Percentiles rank a stretch among this genome's conserved stretches.
Conservation (phyloP, 164 flowering plant species). For the Magnolia sinica region DNA sequence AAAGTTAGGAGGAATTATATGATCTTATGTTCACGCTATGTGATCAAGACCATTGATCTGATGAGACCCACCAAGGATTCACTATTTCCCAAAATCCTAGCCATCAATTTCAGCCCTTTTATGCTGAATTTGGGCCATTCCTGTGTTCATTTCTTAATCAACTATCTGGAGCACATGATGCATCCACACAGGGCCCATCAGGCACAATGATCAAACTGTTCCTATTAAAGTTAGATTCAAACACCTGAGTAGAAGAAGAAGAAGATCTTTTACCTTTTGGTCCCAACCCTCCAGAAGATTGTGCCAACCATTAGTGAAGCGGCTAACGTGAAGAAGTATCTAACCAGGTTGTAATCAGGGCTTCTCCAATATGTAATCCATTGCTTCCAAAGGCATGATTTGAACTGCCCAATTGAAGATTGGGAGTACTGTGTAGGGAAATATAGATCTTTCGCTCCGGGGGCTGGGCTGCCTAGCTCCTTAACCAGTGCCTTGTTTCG, state of each 20-base stretch:
- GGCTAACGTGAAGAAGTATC: slow-evolving; percentile 66
- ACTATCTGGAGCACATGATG: background rate
- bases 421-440: slow-evolving; percentile 70
- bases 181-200: background rate
- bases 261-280: slow-evolving; percentile 36
- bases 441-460: slow-evolving; percentile 70
- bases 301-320: slow-evolving; percentile 74
- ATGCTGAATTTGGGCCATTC: background rate
- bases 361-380: slow-evolving; percentile 98
- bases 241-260: background rate
- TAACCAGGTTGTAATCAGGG: slow-evolving; percentile 83
- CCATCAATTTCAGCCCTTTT: background rate
- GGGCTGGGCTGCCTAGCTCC: slow-evolving; percentile 66
- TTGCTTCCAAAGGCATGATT: slow-evolving; percentile 92
- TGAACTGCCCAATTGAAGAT: slow-evolving; percentile 72
- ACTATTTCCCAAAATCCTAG: background rate
- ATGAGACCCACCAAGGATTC: too few relatives aligned
- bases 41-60: too few relatives aligned
- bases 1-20: background rate
- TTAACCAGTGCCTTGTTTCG: slow-evolving; percentile 69
- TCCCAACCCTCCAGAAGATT: slow-evolving; percentile 80
- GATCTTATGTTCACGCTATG: too few relatives aligned
- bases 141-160: background rate
- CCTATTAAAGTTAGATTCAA: background rate
- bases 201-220: background rate